Base-by-base conservation (phyloP, 2,329 filamentous ascomycete species). In the Apiospora arundinis region DNA sequence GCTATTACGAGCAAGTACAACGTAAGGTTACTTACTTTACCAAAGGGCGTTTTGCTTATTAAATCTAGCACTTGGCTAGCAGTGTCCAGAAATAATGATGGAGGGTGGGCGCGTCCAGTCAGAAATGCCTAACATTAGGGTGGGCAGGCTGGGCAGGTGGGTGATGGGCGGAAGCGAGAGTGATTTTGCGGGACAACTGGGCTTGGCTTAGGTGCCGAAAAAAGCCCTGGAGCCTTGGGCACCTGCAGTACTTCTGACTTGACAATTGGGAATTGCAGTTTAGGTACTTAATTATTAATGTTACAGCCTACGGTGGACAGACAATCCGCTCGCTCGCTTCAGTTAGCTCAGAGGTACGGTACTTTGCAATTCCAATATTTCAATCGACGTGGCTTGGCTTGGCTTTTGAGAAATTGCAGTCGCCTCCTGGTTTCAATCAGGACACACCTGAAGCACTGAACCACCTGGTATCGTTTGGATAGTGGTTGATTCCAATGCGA, bases 381-480 rank as follows among this genome's bases (percentile, higher is more conserved):
- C 42, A 16, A 45, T 45, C 1, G 5, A 16, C 16, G 37, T 37
- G 52, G 52, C 52, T 37, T 48, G 45, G 18, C 45, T 45, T 48
- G 45, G 21, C 45, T 48, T 48, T 48, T 7, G 40, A 32, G 56
- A 63, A 63, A 63, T 63, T 63, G 32, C 56, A 40, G 32, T 32
- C n/a, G 4, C 32, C 56, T 63, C 56, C 32, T 63, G 18, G 56
- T 63, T 63, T 63, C 32, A 63, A 40, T 40, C 56, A 63, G 32
- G 32, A 40, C 18, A 40, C 56, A 63, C 56, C 56, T 63, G 56
- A 63, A 40, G 56, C 56, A n/a, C 56, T 63, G 56, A 63, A 40
- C 32, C 56, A 12, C 21, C 32, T 63, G 56, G 28, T 14, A 60
- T 60, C 52, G 25, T 28, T 56, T 25, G 16, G 49, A 32, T 16